Percentiles rank a stretch among this genome's conserved stretches.
Evolutionary conservation across 2,329 filamentous ascomycete species (phyloP).

Genomic region (Phyllosticta paracitricarpa): DNA sequence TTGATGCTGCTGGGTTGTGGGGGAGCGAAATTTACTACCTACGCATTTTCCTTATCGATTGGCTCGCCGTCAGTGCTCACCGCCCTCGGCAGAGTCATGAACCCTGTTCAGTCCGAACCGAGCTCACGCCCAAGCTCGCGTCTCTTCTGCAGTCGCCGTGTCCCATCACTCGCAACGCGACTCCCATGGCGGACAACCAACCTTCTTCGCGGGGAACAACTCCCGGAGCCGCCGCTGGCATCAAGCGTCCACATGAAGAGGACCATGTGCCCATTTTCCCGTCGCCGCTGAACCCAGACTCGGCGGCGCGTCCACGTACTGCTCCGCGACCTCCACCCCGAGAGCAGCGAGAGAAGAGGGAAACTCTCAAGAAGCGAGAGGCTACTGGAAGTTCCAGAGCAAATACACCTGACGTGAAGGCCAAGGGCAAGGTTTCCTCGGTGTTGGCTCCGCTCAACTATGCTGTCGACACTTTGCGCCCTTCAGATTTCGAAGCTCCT

Average conservation of each 20-base stretch:
- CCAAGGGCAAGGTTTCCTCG: conserved; percentile 25
- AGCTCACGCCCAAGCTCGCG: not conserved
- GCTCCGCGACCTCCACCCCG: conserved; percentile 23
- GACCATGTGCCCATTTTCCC: conserved; percentile 51
- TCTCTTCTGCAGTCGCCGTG: not conserved
- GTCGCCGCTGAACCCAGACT: conserved; percentile 60
- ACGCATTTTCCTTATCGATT: not conserved
- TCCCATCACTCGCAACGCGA: not conserved
- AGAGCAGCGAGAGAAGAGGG: conserved; percentile 41
- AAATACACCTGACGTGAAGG: conserved; percentile 31
- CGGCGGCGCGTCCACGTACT: conserved; percentile 32
- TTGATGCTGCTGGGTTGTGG: not conserved
- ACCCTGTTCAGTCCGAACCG: not conserved
- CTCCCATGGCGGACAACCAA: conserved; percentile 26
- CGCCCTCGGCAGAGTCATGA: not conserved
- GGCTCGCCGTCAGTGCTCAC: not conserved
- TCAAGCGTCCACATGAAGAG: conserved; percentile 8
- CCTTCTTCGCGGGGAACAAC: conserved; percentile 27
- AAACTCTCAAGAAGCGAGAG: conserved; percentile 45
- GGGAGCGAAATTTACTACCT: conserved; percentile 6
- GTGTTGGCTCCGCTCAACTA: conserved; percentile 41
- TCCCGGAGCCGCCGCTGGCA: conserved; percentile 16
- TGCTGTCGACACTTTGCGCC: conserved; percentile 33
- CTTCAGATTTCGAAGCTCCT: conserved; percentile 40
- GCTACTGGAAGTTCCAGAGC: conserved; percentile 30